Conservation (phyloP, 768 basidiomycete species). For the Nidula microcarpa region DNA sequence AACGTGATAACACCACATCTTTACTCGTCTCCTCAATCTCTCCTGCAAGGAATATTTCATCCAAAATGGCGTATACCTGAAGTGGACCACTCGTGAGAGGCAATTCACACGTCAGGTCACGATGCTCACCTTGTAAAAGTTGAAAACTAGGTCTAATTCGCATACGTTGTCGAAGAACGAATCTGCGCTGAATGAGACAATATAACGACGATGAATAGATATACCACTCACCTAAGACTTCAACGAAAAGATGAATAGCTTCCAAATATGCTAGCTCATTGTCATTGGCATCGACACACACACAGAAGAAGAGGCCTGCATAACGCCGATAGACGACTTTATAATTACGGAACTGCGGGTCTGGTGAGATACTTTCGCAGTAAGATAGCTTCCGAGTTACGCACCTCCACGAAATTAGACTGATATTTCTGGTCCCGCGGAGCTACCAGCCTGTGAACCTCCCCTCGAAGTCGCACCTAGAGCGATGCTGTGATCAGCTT, state of each 20-base stretch:
- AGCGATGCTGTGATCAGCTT: not conserved
- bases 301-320: slow-evolving; percentile 96
- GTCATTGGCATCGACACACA: slow-evolving; percentile 97
- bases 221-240: slow-evolving; percentile 76
- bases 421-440: slow-evolving; percentile 99
- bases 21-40: slow-evolving; percentile 99
- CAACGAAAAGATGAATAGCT: slow-evolving; percentile 97
- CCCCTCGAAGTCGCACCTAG: slow-evolving; percentile 90
- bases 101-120: not conserved
- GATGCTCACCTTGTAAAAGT: slow-evolving; percentile 85
- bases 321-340: slow-evolving; percentile 97
- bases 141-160: slow-evolving; percentile 96
- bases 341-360: slow-evolving; percentile 86
- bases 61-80: slow-evolving; percentile 95
- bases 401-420: slow-evolving; percentile 97
- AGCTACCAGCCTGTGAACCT: slow-evolving; percentile 94
- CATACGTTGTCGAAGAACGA: slow-evolving; percentile 99
- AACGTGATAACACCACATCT: slow-evolving; percentile 85
- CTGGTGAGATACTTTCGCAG: slow-evolving; percentile 3
- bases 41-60: slow-evolving; percentile 97
- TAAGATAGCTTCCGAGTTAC: slow-evolving; percentile 15
- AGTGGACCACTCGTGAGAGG: not conserved
- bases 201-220: slow-evolving; percentile 1
- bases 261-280: slow-evolving; percentile 97
- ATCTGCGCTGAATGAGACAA: slow-evolving; percentile 43